A percentile compares a stretch with the other conserved stretches of the same genome.
Conservation (phyloP, 2,329 filamentous ascomycete species). For the Xylariaceae sp. region DNA sequence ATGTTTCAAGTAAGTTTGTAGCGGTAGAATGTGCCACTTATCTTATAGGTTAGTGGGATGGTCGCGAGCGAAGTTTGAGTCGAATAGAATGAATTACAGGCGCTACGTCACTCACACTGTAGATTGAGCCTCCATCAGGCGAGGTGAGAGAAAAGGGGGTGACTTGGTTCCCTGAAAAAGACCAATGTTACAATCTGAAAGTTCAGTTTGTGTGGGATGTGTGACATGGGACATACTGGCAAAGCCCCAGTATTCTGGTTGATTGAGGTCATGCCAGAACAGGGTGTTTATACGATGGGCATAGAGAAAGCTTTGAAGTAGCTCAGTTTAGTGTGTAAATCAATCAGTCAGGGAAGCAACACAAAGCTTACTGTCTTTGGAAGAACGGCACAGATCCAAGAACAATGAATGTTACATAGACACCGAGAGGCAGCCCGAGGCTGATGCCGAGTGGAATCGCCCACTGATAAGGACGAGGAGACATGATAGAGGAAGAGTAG, state of each 20-base stretch:
- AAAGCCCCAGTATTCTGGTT: conserved; percentile 82
- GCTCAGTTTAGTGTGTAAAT: not conserved
- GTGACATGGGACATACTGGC: conserved; percentile 54
- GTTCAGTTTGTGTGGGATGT: conserved; percentile 8
- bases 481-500: conserved; percentile 19
- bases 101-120: too few relatives aligned
- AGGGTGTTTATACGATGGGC: conserved; percentile 73
- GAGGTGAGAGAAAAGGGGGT: conserved; percentile 78
- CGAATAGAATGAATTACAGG: too few relatives aligned
- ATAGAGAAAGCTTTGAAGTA: conserved; percentile 67
- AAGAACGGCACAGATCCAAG: conserved; percentile 64
- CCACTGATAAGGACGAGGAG: conserved; percentile 29
- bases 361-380: conserved; percentile 68
- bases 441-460: conserved; percentile 43
- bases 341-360: not conserved
- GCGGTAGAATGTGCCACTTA: conserved; percentile 86
- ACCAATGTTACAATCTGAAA: conserved; percentile 14
- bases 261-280: conserved; percentile 67
- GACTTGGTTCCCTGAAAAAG: conserved; percentile 69
- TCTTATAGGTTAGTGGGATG: too few relatives aligned
- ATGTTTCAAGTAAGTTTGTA: conserved; percentile 70
- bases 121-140: conserved; percentile 70
- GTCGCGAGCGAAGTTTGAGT: too few relatives aligned
- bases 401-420: conserved; percentile 65
- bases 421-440: conserved; percentile 54